Conservation (phyloP, 108 stramenopile species). For the Pseudonitzschia delicatissima region DNA sequence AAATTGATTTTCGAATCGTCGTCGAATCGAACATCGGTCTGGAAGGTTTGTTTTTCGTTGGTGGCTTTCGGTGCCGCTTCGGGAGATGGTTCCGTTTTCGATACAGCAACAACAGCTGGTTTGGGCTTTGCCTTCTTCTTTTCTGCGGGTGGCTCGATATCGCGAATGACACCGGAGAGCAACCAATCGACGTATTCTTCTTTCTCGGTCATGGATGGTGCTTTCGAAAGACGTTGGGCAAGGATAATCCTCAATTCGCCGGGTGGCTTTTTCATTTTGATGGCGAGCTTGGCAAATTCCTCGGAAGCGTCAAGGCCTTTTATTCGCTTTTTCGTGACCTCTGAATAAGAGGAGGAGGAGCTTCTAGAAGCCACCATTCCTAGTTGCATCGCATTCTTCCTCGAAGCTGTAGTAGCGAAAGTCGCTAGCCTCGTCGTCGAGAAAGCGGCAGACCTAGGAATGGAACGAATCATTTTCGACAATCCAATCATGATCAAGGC, state of each 20-base stretch:
- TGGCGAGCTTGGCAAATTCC: conserved; percentile 6
- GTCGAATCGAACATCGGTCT: conserved; percentile 47
- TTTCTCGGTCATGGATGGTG: conserved; percentile 1
- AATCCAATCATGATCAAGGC: neutral
- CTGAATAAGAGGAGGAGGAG: neutral
- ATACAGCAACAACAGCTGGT: neutral
- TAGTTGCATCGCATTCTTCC: neutral
- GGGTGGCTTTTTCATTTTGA: neutral
- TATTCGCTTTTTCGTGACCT: neutral
- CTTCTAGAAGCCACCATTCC: neutral
- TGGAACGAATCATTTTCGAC: neutral
- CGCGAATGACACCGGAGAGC: neutral
- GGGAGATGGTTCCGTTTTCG: neutral
- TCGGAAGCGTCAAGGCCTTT: neutral
- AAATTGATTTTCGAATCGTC: conserved; percentile 38
- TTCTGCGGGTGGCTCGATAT: neutral
- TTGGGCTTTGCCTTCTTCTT: neutral
- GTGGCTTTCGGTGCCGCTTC: neutral
- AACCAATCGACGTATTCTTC: conserved; percentile 12
- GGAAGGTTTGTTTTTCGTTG: conserved; percentile 34
- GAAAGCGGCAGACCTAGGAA: neutral
- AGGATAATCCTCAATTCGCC: conserved; percentile 3
- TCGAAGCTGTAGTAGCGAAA: neutral
- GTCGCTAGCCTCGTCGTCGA: neutral
- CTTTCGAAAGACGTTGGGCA: neutral